Evolutionary conservation across 768 basidiomycete species (phyloP), one percentile per base, ranked within the genome.

Genomic region (Mycena capillaripes): DNA sequence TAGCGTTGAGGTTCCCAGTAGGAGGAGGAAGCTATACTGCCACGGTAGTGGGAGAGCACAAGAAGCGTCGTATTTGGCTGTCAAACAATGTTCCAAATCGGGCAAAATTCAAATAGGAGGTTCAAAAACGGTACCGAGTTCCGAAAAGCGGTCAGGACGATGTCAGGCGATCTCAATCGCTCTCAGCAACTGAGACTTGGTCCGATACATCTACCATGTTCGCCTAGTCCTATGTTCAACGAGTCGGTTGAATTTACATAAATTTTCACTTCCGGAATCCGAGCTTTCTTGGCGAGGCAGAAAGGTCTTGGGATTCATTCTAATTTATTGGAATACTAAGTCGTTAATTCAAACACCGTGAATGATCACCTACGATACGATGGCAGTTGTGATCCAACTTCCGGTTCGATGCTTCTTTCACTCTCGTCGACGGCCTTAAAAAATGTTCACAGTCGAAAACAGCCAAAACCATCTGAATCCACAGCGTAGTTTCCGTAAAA

Each of bases 371-470:
- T 60, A 75, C 76, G 72, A 73, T 8, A 71, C 72, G 30, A 77
- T 58, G 23, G 48, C 64, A 11, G 75, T 66, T 14, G 66, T 77
- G 71, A 88, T 11, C 70, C 79, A 6, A 86, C 71, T 30, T 81
- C 79, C 9, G 87, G 88, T 57, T 86, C 85, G 16, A 87, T 75
- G 16, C 66, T 68, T 52, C 78, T 81, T 16, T 52, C 63, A 30
- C 42, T 30, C 36, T 55, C 38, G 66, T 86, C 85, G 30, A 80
- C 66, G 16, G 83, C 81, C 78, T 83, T 86, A 21, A 74, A 60
- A 11, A 10, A 89, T 79, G 38, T 88, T 83, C 53, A 89, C 72
- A 48, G 84, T 84, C 3, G n/a, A 88, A 83, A 9, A 89, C 80
- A 72, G 88, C 82, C 17, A 81, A 80, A 5, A 84, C 84, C 40